These are phyloP conservation scores for Luffa aegyptiaca DNA, from an alignment of 306 rosid species.

Conservation along the genomic window DNA sequence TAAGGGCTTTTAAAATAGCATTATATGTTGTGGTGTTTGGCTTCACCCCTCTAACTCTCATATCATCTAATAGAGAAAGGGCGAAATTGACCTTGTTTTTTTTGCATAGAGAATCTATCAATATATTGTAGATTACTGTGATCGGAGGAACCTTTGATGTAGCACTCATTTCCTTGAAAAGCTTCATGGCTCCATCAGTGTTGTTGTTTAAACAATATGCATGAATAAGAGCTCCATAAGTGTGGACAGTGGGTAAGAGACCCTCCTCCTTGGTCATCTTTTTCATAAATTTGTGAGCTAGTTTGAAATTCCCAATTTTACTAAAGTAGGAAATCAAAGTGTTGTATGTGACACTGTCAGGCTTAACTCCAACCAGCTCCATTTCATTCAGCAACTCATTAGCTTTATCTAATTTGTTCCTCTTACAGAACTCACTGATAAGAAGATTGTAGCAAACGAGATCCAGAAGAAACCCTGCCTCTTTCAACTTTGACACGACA, in stretches of 20 bases:
- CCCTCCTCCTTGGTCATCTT: conserved; percentile 58
- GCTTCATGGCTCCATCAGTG: conserved; percentile 43
- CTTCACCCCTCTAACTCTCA: conserved; percentile 45
- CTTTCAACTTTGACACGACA: conserved; percentile 55
- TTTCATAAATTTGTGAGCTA: conserved; percentile 30
- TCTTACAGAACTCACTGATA: conserved; percentile 59
- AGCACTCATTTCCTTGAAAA: conserved; percentile 44
- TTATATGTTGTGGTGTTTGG: conserved; percentile 51
- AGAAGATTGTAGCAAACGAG: conserved; percentile 45
- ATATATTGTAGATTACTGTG: conserved; percentile 48
- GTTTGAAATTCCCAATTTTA: conserved; percentile 41
- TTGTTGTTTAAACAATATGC: conserved; percentile 49
- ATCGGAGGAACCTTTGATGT: conserved; percentile 47
- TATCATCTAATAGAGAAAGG: conserved; percentile 46
- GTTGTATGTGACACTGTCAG: conserved; percentile 66
- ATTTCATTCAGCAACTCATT: conserved; percentile 47
- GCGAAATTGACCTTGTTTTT: conserved; percentile 30
- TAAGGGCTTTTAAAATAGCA: conserved; percentile 48
- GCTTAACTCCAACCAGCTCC: conserved; percentile 51
- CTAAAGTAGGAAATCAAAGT: conserved; percentile 50
- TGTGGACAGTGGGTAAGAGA: conserved; percentile 42
- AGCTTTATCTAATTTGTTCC: conserved; percentile 45
- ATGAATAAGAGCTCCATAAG: conserved; percentile 64
- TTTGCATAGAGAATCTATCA: conserved; percentile 62
- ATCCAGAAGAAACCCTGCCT: conserved; percentile 56